Percentiles rank a stretch among this genome's conserved stretches.
phyloP scores from a whole-genome alignment of 2,329 filamentous ascomycete genomes.

The Claviceps fusiformis region DNA sequence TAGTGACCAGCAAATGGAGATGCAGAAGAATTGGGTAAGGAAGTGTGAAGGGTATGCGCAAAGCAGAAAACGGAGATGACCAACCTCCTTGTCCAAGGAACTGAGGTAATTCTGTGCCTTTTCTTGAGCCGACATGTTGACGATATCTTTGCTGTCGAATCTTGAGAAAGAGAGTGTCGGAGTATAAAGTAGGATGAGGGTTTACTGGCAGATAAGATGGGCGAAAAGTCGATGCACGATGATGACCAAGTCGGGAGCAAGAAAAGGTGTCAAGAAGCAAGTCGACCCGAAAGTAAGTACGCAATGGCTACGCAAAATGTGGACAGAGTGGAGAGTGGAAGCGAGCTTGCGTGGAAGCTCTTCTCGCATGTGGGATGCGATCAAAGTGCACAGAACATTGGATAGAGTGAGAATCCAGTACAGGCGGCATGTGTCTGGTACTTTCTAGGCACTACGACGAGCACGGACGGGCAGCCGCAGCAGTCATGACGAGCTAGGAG shows the following conservation, averaged over 20 bases:
- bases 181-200: too few species aligned
- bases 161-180: conserved; percentile 7
- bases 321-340: conserved; percentile 12
- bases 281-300: conserved; percentile 1
- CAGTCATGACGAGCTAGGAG: neutral
- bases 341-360: conserved; percentile 4
- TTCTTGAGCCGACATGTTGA: conserved; percentile 59
- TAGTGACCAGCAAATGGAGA: conserved; percentile 11
- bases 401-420: neutral
- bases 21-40: neutral
- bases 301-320: conserved; percentile 6
- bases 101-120: conserved; percentile 63
- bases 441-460: neutral
- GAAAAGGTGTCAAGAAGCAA: conserved; percentile 6
- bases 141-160: conserved; percentile 5
- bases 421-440: neutral
- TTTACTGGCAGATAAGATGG: neutral
- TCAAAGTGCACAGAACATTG: neutral
- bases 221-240: neutral
- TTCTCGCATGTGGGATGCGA: neutral
- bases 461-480: too few species aligned
- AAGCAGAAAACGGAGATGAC: conserved; percentile 15
- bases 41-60: neutral
- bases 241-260: neutral
- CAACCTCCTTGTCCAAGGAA: conserved; percentile 72